Evolutionary conservation across 1,139 yeast species (phyloP).

Genomic region (Meyerozyma smithsonii): DNA sequence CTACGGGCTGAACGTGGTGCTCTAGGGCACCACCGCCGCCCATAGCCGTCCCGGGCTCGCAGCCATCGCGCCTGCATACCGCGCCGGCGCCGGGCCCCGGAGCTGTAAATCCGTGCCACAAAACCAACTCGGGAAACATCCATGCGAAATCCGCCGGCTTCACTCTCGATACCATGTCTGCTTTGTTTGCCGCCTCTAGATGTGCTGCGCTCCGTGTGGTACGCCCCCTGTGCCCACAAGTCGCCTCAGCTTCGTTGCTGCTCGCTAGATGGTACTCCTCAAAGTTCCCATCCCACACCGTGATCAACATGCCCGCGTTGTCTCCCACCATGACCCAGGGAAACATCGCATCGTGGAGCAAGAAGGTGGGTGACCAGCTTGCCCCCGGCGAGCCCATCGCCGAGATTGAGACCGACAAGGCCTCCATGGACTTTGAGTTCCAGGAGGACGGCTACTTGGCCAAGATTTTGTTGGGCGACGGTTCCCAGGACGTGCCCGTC

Average conservation of each 20-base stretch:
- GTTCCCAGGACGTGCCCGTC: conserved; percentile 86
- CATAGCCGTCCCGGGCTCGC: conserved; percentile 1
- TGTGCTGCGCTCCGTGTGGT: conserved; percentile 18
- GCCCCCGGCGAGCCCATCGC: conserved; percentile 92
- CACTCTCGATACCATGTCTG: conserved; percentile 21
- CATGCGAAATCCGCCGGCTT: conserved; percentile 3
- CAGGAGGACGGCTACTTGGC: conserved; percentile 98
- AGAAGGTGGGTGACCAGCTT: conserved; percentile 81
- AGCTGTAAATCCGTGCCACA: conserved; percentile 15
- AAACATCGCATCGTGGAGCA: conserved; percentile 82
- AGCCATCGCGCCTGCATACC: background rate
- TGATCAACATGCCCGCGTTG: conserved; percentile 85
- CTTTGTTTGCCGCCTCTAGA: conserved; percentile 26
- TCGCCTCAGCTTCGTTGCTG: conserved; percentile 18
- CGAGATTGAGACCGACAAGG: conserved; percentile 97
- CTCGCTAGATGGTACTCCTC: conserved; percentile 41
- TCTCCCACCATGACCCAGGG: conserved; percentile 99
- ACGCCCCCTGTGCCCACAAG: conserved; percentile 13
- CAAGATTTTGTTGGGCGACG: conserved; percentile 79
- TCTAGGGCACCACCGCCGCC: conserved; percentile 4
- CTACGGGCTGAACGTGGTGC: conserved; percentile 7
- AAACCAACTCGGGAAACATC: conserved; percentile 4
- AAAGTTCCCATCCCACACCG: conserved; percentile 60
- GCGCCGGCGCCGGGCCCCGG: too few species aligned
- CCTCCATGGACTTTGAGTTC: conserved; percentile 98